These are phyloP conservation scores for Anthracocystis panici-leucophaei DNA, from an alignment of 1,284 basidiomycete species.

Conservation along the genomic window DNA sequence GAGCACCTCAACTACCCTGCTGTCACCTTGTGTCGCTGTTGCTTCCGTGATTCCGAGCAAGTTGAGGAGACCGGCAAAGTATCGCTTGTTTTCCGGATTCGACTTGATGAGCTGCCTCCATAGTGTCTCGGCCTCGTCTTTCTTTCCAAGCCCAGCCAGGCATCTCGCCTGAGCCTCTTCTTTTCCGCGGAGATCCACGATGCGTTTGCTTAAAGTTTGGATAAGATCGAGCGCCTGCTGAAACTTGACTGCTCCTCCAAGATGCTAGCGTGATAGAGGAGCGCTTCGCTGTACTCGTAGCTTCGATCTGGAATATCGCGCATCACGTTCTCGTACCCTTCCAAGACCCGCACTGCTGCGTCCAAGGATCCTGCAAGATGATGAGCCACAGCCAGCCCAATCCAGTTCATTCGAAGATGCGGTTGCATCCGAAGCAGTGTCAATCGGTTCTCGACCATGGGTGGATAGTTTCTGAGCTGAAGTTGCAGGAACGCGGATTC, in stretches of 20 bases:
- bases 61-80: constrained; percentile 81
- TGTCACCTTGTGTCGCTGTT: constrained; percentile 8
- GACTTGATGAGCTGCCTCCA: constrained; percentile 85
- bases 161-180: constrained; percentile 43
- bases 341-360: constrained; percentile 81
- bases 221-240: constrained; percentile 70
- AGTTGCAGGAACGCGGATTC: constrained; percentile 91
- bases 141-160: constrained; percentile 76
- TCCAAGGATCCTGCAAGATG: constrained; percentile 82
- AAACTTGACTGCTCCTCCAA: constrained; percentile 78
- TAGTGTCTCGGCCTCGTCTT: constrained; percentile 79
- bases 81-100: constrained; percentile 85
- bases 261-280: constrained; percentile 84
- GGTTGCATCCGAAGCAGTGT: constrained; percentile 85
- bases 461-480: constrained; percentile 86
- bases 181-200: constrained; percentile 69
- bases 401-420: constrained; percentile 87
- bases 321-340: constrained; percentile 72
- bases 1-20: constrained; percentile 39
- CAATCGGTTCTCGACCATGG: constrained; percentile 84
- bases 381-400: constrained; percentile 87
- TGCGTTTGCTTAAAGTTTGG: constrained; percentile 20
- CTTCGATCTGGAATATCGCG: constrained; percentile 57
- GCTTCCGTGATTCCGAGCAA: constrained; percentile 77
- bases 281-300: constrained; percentile 83